phyloP scores from a whole-genome alignment of 495 filamentous ascomycete species.

The Thermochaetoides thermophila region DNA sequence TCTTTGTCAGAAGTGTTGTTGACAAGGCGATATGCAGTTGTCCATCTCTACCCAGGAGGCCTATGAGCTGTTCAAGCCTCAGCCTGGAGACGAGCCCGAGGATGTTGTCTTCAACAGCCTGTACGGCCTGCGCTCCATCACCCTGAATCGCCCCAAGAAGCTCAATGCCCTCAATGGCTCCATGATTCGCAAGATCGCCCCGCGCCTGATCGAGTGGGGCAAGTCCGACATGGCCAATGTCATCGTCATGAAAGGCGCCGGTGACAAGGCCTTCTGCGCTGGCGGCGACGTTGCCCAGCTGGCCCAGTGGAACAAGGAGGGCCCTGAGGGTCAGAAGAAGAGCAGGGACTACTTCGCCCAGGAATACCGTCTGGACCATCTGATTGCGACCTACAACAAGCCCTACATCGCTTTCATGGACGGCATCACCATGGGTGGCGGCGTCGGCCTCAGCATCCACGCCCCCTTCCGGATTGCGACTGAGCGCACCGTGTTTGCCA shows the following conservation, averaged over 20 bases:
- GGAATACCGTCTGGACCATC: slow-evolving; percentile 88
- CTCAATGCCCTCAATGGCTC: slow-evolving; percentile 82
- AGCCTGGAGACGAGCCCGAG: slow-evolving; percentile 58
- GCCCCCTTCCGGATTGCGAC: slow-evolving; percentile 94
- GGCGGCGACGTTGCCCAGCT: slow-evolving; percentile 80
- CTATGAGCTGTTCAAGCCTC: slow-evolving; percentile 18
- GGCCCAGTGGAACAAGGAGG: slow-evolving; percentile 53
- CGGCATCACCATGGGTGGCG: slow-evolving; percentile 95
- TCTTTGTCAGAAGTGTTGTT: no score
- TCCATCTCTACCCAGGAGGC: slow-evolving; percentile 44
- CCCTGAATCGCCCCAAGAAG: slow-evolving; percentile 86
- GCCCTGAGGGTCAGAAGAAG: slow-evolving; percentile 46
- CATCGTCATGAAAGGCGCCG: slow-evolving; percentile 79
- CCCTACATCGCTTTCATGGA: slow-evolving; percentile 95
- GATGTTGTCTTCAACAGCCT: slow-evolving; percentile 83
- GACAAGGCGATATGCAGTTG: no score
- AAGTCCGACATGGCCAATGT: slow-evolving; percentile 89
- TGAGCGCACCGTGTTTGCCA: slow-evolving; percentile 86
- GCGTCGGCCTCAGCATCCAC: slow-evolving; percentile 85
- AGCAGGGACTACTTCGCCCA: slow-evolving; percentile 76
- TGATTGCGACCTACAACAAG: slow-evolving; percentile 87
- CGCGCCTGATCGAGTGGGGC: slow-evolving; percentile 78
- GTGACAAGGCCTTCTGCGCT: slow-evolving; percentile 74
- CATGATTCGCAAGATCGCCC: slow-evolving; percentile 85
- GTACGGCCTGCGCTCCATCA: slow-evolving; percentile 81